phyloP scores from a whole-genome alignment of 805 yeast species.

The Saturnispora diversa region DNA sequence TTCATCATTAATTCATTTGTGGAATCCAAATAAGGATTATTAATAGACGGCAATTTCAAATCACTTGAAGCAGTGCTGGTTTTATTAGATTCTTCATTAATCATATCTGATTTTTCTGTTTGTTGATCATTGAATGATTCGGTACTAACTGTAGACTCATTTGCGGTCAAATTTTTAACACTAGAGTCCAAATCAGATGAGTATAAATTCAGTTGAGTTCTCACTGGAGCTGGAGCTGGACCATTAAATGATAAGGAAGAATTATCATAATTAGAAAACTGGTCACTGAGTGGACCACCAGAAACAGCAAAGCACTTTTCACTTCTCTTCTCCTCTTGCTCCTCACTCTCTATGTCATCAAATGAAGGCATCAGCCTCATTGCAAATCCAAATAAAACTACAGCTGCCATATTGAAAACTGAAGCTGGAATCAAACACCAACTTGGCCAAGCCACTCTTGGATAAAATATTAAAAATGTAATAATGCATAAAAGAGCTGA shows the following conservation, averaged over 20 bases:
- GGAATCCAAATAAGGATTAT: constrained; percentile 11
- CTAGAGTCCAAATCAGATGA: constrained; percentile 6
- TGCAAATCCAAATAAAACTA: constrained; percentile 43
- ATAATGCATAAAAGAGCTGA: constrained; percentile 50
- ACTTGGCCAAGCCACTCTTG: constrained; percentile 60
- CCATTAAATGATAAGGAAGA: neutral
- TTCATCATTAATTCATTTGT: neutral
- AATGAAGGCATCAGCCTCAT: constrained; percentile 15
- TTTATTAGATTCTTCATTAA: neutral
- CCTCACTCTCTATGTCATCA: neutral
- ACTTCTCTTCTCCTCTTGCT: too few relatives aligned
- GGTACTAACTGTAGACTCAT: too few relatives aligned
- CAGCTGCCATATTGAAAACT: constrained; percentile 42
- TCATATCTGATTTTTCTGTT: too few relatives aligned
- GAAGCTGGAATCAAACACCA: constrained; percentile 69
- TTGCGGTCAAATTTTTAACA: neutral
- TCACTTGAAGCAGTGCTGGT: neutral
- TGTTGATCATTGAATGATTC: too few relatives aligned
- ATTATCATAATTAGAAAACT: neutral
- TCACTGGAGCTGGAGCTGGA: neutral
- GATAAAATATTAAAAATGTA: constrained; percentile 50
- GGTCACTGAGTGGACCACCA: neutral
- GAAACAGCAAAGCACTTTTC: too few relatives aligned
- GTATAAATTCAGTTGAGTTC: neutral
- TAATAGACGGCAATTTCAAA: constrained; percentile 11